Conservation (phyloP, 2,329 filamentous ascomycete genomes). For the Botrytis deweyae region DNA sequence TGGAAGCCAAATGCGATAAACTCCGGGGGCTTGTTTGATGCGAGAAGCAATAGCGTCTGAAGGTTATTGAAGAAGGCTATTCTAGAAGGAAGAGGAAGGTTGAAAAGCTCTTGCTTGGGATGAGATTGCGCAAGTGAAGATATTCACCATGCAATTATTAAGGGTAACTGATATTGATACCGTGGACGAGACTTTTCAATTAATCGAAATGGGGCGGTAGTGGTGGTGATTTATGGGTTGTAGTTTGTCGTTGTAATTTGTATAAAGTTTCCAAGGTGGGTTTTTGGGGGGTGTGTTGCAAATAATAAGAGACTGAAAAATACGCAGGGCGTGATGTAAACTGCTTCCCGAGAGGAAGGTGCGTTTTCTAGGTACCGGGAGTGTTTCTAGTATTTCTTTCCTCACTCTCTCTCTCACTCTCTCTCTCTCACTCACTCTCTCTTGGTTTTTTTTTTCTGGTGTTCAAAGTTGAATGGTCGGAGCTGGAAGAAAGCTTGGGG, state of each 20-base stretch:
- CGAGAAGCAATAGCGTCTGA: slow-evolving; percentile 5
- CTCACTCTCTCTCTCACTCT: not conserved
- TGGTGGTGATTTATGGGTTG: not conserved
- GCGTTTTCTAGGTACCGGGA: not conserved
- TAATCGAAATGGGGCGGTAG: not conserved
- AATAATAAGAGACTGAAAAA: not conserved
- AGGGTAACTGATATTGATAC: not conserved
- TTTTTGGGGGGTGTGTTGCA: not conserved
- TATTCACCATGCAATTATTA: slow-evolving; percentile 4
- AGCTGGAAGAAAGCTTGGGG: not conserved
- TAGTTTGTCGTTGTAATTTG: slow-evolving; percentile 7
- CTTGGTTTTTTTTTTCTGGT: not conserved
- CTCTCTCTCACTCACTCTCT: not conserved
- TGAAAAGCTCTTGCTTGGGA: not conserved
- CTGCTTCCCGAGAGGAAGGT: not conserved
- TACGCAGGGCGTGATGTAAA: slow-evolving; percentile 10
- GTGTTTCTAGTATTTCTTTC: slow-evolving; percentile 1
- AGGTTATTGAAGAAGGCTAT: not conserved
- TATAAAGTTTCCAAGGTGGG: slow-evolving; percentile 9
- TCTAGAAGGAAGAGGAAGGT: not conserved
- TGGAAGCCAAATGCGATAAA: slow-evolving; percentile 15
- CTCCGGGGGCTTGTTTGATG: not conserved
- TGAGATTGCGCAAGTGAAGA: slow-evolving; percentile 10
- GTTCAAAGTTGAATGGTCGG: not conserved
- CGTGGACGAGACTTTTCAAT: slow-evolving; percentile 6